These are phyloP conservation scores for Backusella macrospora DNA, from an alignment of 192 early-diverging fungal genomes.

Conservation along the genomic window DNA sequence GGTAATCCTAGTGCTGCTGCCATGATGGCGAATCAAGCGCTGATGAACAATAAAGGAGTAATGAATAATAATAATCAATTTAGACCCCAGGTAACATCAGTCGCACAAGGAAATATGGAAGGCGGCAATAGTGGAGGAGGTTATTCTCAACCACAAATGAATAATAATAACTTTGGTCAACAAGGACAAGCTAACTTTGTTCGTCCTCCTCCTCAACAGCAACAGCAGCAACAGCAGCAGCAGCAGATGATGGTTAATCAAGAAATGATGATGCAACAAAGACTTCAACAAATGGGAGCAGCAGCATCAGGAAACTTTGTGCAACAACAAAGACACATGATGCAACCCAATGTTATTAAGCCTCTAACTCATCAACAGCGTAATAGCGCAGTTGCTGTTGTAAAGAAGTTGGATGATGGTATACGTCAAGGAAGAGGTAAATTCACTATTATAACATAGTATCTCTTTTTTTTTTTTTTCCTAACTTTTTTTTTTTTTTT, in stretches of 20 bases:
- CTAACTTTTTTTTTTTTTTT: background rate
- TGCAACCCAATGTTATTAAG: constrained; percentile 11
- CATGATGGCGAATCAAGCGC: constrained; percentile 1
- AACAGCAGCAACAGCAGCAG: background rate
- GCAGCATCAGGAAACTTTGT: constrained; percentile 28
- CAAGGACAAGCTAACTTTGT: background rate
- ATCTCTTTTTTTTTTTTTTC: background rate
- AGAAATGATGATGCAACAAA: constrained; percentile 11
- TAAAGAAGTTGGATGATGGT: constrained; percentile 43
- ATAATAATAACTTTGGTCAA: background rate
- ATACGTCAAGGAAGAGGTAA: constrained; percentile 45
- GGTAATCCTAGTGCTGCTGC: background rate
- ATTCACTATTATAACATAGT: background rate
- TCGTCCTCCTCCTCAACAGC: background rate
- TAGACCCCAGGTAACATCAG: background rate
- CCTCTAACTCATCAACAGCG: constrained; percentile 28
- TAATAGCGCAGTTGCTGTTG: constrained; percentile 34
- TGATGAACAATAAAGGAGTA: background rate
- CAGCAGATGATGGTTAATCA: constrained; percentile 12
- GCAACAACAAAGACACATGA: constrained; percentile 19
- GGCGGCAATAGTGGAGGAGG: background rate
- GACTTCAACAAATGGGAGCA: constrained; percentile 22
- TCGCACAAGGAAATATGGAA: background rate
- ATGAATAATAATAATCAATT: background rate
- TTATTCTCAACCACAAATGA: background rate